phyloP scores from a whole-genome alignment of 371 early-diverging fungal genomes.

The Lichtheimia hyalospora region DNA sequence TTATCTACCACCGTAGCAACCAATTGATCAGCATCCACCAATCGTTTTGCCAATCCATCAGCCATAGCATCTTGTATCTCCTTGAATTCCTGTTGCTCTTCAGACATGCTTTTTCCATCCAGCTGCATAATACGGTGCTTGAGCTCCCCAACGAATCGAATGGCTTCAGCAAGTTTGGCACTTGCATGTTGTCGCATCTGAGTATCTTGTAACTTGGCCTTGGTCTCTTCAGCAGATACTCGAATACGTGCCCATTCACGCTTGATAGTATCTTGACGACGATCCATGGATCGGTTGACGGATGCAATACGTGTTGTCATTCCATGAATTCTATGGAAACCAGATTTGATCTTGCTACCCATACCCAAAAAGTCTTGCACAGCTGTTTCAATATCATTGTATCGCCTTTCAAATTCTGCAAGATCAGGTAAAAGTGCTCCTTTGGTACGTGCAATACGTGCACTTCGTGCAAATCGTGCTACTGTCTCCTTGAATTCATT shows the following conservation, averaged over 20 bases:
- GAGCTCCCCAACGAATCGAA: constrained; percentile 40
- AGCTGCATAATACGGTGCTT: constrained; percentile 45
- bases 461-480: constrained; percentile 19
- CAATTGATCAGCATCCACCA: constrained; percentile 31
- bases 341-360: constrained; percentile 23
- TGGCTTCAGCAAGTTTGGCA: constrained; percentile 35
- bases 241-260: constrained; percentile 38
- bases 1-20: constrained; percentile 20
- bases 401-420: constrained; percentile 31
- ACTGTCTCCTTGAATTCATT: constrained; percentile 29
- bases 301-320: constrained; percentile 12
- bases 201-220: constrained; percentile 31
- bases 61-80: constrained; percentile 40
- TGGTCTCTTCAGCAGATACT: constrained; percentile 35
- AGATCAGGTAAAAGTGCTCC: constrained; percentile 33
- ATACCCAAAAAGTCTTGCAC: constrained; percentile 27
- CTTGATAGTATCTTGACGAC: constrained; percentile 29
- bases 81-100: constrained; percentile 44
- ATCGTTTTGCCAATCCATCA: constrained; percentile 24
- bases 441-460: constrained; percentile 18
- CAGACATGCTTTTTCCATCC: constrained; percentile 34
- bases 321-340: not conserved
- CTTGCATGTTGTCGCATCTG: constrained; percentile 35
- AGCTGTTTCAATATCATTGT: constrained; percentile 27
- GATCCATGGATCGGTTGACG: constrained; percentile 29